A percentile compares a stretch with the other conserved stretches of the same genome.
Evolutionary conservation across 305 asterid genomes (phyloP).

Genomic region (Plantago lanceolata): DNA sequence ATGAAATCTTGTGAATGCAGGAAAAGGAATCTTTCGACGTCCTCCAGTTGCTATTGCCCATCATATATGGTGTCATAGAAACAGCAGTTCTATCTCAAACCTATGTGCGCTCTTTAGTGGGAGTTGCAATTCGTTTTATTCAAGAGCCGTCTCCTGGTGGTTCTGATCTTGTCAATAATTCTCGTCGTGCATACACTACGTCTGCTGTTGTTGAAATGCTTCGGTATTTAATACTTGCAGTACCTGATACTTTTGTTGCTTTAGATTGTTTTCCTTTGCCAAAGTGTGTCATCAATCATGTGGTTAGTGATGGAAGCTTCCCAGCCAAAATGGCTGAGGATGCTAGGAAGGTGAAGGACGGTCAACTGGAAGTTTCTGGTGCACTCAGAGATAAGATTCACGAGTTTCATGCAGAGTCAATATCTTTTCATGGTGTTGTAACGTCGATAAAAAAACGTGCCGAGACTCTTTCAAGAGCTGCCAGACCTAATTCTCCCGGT

Average conservation of each 20-base stretch:
- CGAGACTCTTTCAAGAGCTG: conserved; percentile 71
- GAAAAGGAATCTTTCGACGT: conserved; percentile 78
- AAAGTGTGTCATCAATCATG: conserved; percentile 46
- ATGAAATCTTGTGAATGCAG: conserved; percentile 43
- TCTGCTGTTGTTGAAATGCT: conserved; percentile 98
- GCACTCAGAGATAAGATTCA: conserved; percentile 48
- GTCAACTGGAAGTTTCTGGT: conserved; percentile 47
- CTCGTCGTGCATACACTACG: conserved; percentile 82
- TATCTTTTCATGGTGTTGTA: conserved; percentile 56
- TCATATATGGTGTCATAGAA: conserved; percentile 85
- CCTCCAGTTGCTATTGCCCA: conserved; percentile 87
- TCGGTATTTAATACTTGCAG: conserved; percentile 81
- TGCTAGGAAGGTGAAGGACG: conserved; percentile 55
- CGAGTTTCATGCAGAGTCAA: conserved; percentile 58
- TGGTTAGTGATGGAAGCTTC: conserved; percentile 70
- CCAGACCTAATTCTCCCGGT: conserved; percentile 55
- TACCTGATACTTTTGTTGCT: conserved; percentile 95
- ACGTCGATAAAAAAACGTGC: conserved; percentile 75
- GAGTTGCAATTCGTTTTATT: conserved; percentile 67
- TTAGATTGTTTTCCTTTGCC: conserved; percentile 93
- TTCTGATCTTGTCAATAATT: conserved; percentile 91
- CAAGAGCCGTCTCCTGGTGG: conserved; percentile 98
- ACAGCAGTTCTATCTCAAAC: conserved; percentile 86
- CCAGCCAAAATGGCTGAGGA: conserved; percentile 62
- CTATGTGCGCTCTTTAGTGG: conserved; percentile 72